Percentiles rank a stretch among this genome's conserved stretches.
phyloP scores from a whole-genome alignment of 2,329 filamentous ascomycete genomes.

The Penicillium digitatum region DNA sequence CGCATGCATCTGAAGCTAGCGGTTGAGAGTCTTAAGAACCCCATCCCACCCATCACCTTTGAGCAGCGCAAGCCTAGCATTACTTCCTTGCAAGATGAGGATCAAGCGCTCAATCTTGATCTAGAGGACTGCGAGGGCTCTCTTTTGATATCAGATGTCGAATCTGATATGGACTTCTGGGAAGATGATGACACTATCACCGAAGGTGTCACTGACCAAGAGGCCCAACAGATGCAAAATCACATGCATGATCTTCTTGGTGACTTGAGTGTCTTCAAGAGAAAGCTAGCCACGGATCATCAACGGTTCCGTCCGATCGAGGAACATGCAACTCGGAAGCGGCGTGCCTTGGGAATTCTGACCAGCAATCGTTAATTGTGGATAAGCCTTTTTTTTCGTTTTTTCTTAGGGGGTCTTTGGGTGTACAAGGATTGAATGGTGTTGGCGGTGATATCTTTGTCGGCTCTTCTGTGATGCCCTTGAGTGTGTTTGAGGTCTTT shows the following conservation, averaged over 20 bases:
- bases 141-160: conserved; percentile 24
- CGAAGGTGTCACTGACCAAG: conserved; percentile 40
- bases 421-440: conserved; percentile 13
- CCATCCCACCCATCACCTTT: conserved; percentile 60
- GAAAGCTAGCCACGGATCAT: conserved; percentile 77
- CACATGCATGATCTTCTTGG: conserved; percentile 79
- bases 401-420: too few species aligned
- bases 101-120: conserved; percentile 49
- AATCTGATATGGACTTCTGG: conserved; percentile 37
- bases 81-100: conserved; percentile 54
- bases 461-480: conserved; percentile 1
- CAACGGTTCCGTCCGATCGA: conserved; percentile 37
- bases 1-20: conserved; percentile 84
- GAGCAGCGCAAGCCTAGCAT: conserved; percentile 35
- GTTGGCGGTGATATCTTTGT: conserved; percentile 17
- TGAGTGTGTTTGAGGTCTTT: background rate
- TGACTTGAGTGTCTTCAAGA: conserved; percentile 74
- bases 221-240: conserved; percentile 67
- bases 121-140: conserved; percentile 38
- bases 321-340: conserved; percentile 22
- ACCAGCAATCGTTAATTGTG: conserved; percentile 26
- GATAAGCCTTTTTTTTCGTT: conserved; percentile 3
- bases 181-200: conserved; percentile 53
- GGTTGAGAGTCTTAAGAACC: conserved; percentile 81
- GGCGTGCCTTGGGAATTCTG: conserved; percentile 32